Percentiles rank a stretch among this genome's conserved stretches.
Evolutionary conservation across 192 early-diverging fungal species (phyloP).

Genomic region (Chytriomyces confervae): DNA sequence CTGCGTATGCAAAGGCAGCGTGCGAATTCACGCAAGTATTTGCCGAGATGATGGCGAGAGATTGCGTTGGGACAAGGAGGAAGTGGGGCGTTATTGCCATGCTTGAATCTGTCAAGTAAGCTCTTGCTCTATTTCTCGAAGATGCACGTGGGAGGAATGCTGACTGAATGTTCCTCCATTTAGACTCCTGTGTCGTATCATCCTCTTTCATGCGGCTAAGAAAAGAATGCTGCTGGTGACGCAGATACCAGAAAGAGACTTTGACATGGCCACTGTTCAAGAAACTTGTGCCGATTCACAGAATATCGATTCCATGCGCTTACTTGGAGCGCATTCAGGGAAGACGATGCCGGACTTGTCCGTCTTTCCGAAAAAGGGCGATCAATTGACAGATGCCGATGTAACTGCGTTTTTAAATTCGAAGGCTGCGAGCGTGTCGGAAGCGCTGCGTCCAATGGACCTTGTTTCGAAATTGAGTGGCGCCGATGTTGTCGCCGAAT

Average conservation of each 20-base stretch:
- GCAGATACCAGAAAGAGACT: conserved; percentile 63
- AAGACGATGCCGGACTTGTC: conserved; percentile 51
- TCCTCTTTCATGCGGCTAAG: background rate
- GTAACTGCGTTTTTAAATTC: conserved; percentile 15
- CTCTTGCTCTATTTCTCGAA: conserved; percentile 25
- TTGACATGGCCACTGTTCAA: conserved; percentile 54
- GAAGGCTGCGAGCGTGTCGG: conserved; percentile 42
- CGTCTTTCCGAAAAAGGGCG: conserved; percentile 29
- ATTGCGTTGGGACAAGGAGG: conserved; percentile 63
- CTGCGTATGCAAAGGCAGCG: conserved; percentile 69
- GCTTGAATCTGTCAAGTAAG: conserved; percentile 74
- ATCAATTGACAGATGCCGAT: conserved; percentile 21
- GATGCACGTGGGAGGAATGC: background rate
- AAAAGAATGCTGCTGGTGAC: background rate
- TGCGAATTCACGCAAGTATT: conserved; percentile 77
- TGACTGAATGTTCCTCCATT: too few species aligned
- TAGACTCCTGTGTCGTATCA: conserved; percentile 3
- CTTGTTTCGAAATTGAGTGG: conserved; percentile 64
- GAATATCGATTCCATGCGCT: too few species aligned
- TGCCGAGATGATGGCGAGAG: conserved; percentile 77
- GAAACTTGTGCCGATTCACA: background rate
- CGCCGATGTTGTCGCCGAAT: conserved; percentile 72
- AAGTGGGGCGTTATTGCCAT: conserved; percentile 66
- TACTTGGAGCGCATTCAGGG: conserved; percentile 1
- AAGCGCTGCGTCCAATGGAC: conserved; percentile 69